Base-by-base conservation (phyloP, 2,329 filamentous ascomycete genomes). In the Ophiostoma ips region DNA sequence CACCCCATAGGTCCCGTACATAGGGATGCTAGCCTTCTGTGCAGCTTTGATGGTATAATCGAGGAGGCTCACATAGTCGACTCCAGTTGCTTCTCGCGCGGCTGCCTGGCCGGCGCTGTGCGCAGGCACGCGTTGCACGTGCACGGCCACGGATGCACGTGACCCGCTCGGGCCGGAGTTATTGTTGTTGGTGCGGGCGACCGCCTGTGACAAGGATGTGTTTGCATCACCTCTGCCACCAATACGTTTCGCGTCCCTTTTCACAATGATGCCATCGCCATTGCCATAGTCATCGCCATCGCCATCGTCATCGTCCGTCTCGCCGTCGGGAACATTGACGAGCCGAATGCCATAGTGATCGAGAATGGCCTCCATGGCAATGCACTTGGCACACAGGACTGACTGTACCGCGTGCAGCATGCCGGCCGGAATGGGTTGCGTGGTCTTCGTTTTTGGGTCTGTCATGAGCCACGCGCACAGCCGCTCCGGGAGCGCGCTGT, bases 401-500 rank as follows among this genome's bases (percentile, higher is more conserved):
- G 37, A 16, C 37, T 41, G 30, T 5, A 30, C 36, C 12, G 11
- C 16, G 5, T 28, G 9, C 16, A 41, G 18, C 13, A 33, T 16
- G 6, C 43, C 37, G 9, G 28, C 2, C 7, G 37, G 30, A 3
- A 49, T 2, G 3, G 9, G 4, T 3, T 49, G 36, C 16, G 15
- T 15, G 37, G 34, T 38, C 33, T 34, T 4, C 21, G 46, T 48
- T 3, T 5, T 15, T 19, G 40, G 46, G n/a, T 47, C 43, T 10
- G 54, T 59, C 64, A 68, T 66, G 36, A 69, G 57, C 64, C 65
- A 68, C 8, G 59, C 51, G 0, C 61, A 55, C 2, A 69, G 55
- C 1, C 51, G 56, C 6, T 55, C 49, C 0, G 64, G 58, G 1
- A 68, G 61, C 1, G 48, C 44, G 0, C 55, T 55, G 15, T 52